These are phyloP conservation scores for Noccaea caerulescens DNA, from an alignment of 345 rosid species.

Conservation along the genomic window DNA sequence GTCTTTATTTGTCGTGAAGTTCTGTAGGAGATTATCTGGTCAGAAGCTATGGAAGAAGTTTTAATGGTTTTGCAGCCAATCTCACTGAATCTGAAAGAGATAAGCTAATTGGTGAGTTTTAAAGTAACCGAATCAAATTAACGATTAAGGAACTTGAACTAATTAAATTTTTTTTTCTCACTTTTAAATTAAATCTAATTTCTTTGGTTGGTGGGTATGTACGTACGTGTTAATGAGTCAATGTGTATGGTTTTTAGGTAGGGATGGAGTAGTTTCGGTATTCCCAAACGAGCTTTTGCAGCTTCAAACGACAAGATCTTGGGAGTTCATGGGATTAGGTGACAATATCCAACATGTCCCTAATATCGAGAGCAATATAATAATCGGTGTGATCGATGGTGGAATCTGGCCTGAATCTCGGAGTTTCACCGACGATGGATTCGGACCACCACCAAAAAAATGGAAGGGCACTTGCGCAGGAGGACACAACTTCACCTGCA, in stretches of 20 bases:
- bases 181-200: neutral
- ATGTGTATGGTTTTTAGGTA: constrained; percentile 31
- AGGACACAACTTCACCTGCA: constrained; percentile 52
- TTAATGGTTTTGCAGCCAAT: constrained; percentile 38
- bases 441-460: constrained; percentile 48
- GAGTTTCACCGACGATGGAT: constrained; percentile 49
- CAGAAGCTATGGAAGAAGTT: constrained; percentile 41
- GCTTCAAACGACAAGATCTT: constrained; percentile 55
- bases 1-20: neutral
- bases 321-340: constrained; percentile 54
- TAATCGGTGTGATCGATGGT: constrained; percentile 46
- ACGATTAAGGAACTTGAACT: neutral
- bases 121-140: neutral
- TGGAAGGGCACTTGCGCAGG: constrained; percentile 54
- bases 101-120: constrained; percentile 43
- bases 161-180: too few relatives aligned
- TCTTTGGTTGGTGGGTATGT: neutral
- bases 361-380: constrained; percentile 32
- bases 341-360: constrained; percentile 7
- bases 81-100: constrained; percentile 39
- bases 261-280: constrained; percentile 46
- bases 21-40: constrained; percentile 25
- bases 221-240: too few relatives aligned
- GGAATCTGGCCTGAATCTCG: constrained; percentile 56
- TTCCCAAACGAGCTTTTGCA: constrained; percentile 43